Base-by-base conservation (phyloP, 768 basidiomycete genomes). In the Leccinum uliginosum region DNA sequence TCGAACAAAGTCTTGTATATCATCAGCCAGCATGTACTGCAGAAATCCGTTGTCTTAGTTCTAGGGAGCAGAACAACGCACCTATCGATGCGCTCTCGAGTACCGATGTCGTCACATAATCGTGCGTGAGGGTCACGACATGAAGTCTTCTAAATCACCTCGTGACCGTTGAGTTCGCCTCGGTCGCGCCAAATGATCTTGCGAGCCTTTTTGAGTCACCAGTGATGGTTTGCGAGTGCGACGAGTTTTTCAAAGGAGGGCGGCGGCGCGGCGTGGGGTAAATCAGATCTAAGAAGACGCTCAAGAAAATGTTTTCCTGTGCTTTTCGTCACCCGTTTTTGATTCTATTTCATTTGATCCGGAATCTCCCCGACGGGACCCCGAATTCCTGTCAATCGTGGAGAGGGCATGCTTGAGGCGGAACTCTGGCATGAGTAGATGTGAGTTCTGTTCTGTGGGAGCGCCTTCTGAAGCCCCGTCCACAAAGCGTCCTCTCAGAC, bases 181-280 rank as follows among this genome's bases (percentile, higher is more conserved):
- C 80, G 76, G 64, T 91, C 86, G 12, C 89, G 77, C 89, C 91
- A 91, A 3, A 93, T 82, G 71, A 91, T 86, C 69, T 83, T 89
- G 54, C 87, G 79, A 1, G 91, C 89, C 55, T 84, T 84, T 58
- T 73, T 80, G 29, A 93, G 75, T 2, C 82, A 77, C 58, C 92
- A 88, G 67, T 91, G 86, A 70, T 89, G n/a, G 71, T 92, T 91
- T 4, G 91, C 92, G 54, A 93, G n/a, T n/a, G n/a, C n/a, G n/a
- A n/a, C n/a, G n/a, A n/a, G n/a, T n/a, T n/a, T n/a, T n/a, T n/a
- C n/a, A 62, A 93, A 92, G 0, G 89, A 91, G 8, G n/a, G 82
- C 79, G 75, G 87, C 83, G 4, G 86, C 81, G 34, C 76, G 72
- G 17, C 66, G 62, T 75, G 84, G 84, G 1, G 80, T 76, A 61